Conservation (phyloP, 2,329 filamentous ascomycete species). For the Curvularia verruculosa region DNA sequence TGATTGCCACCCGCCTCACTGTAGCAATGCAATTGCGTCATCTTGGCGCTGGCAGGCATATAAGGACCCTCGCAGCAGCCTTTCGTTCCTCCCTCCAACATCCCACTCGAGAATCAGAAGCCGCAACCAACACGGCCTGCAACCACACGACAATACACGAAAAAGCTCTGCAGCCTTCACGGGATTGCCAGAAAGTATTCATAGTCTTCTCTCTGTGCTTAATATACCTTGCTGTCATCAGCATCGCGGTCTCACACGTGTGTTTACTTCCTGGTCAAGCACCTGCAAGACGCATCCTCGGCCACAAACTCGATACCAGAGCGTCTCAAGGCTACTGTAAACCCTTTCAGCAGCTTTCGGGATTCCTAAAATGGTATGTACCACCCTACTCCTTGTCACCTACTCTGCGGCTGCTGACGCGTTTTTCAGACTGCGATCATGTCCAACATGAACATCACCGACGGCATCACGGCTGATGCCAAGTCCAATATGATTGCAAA, state of each 20-base stretch:
- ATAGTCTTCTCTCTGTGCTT: background rate
- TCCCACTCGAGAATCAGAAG: conserved; percentile 20
- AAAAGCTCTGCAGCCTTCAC: conserved; percentile 2
- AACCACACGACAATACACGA: conserved; percentile 8
- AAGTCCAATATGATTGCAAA: conserved; percentile 41
- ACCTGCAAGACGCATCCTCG: conserved; percentile 1
- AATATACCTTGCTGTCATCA: background rate
- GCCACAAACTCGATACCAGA: conserved; percentile 2
- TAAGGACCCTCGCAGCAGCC: background rate
- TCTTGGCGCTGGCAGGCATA: background rate
- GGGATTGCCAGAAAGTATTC: conserved; percentile 2
- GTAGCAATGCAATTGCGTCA: background rate
- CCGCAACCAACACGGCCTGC: conserved; percentile 19
- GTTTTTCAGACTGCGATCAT: conserved; percentile 30
- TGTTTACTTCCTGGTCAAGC: conserved; percentile 26
- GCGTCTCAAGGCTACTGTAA: conserved; percentile 2
- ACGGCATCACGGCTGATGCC: conserved; percentile 41
- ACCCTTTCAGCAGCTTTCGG: background rate
- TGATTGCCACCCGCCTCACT: too few species aligned
- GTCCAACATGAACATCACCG: conserved; percentile 16
- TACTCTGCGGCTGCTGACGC: conserved; percentile 19
- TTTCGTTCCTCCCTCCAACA: conserved; percentile 26
- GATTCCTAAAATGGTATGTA: background rate
- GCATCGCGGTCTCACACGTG: conserved; percentile 21
- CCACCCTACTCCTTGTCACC: background rate